Base-by-base conservation (phyloP, 2,329 filamentous ascomycete species). In the Xylariaceae sp. region DNA sequence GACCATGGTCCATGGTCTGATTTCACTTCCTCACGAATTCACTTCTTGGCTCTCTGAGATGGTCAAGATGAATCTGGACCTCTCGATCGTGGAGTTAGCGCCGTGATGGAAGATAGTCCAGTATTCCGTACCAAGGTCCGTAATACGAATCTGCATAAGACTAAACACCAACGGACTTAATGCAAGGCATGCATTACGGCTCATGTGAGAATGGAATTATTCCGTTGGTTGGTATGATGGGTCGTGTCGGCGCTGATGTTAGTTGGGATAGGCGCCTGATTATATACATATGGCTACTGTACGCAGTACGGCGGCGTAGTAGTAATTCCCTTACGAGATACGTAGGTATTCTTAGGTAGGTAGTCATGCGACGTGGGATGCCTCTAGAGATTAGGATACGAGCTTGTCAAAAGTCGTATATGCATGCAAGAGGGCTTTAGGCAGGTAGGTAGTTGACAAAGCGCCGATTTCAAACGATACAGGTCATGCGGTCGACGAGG, bases 231-330 rank as follows among this genome's bases (percentile, higher is more conserved):
- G 53, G n/a, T 3, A 30, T 10, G 23, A 30, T 13, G 18, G 6
- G 5, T 7, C 17, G 42, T 56, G 48, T 35, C 3, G 54, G 34
- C 3, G 47, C 35, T 13, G 17, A 13, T 8, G 11, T 42, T 48
- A 8, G 11, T 15, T 18, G 37, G 37, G 4, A 42, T 42, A 13
- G 37, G 37, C 37, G 11, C 37, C 37, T 42, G 3, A 10, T 42
- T 13, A 42, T 42, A 42, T 61, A 59, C 55, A 54, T 53, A 39
- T 35, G 37, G 58, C 23, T 13, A 50, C 18, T 49, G 15, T 61
- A 61, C 11, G 37, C 56, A 58, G 42, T n/a, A 23, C 9, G 11
- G 30, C 44, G 51, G 44, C 37, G 37, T 10, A 13, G 37, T 30
- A 30, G 23, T 30, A 30, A 30, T 30, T 30, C 23, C 5, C 4